A percentile compares a stretch with the other conserved stretches of the same genome.
phyloP scores from a whole-genome alignment of 164 flowering plant species.

The Liriodendron chinense region DNA sequence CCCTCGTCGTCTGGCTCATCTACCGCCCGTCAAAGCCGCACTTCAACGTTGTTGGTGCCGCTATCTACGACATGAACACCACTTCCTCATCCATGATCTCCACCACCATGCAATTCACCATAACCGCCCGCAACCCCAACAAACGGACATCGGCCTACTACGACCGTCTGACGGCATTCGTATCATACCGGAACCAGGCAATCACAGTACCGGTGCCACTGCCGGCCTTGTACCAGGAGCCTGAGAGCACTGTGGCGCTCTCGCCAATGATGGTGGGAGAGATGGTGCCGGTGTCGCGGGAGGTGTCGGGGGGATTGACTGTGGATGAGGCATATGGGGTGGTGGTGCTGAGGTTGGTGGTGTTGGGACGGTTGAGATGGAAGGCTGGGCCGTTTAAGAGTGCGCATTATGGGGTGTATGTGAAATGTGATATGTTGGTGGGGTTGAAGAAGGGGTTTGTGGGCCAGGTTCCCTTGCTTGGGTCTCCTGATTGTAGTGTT shows the following conservation, averaged over 20 bases:
- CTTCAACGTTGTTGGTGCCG: constrained; percentile 62
- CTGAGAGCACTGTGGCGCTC: constrained; percentile 51
- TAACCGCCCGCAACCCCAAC: constrained; percentile 73
- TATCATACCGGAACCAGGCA: constrained; percentile 50
- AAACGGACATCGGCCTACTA: constrained; percentile 49
- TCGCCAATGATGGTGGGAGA: constrained; percentile 55
- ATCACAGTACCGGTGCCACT: constrained; percentile 56
- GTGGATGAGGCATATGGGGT: constrained; percentile 64
- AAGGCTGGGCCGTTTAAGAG: constrained; percentile 55
- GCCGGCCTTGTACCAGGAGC: constrained; percentile 54
- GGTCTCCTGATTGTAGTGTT: constrained; percentile 57
- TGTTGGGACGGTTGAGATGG: constrained; percentile 67
- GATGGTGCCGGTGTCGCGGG: constrained; percentile 54
- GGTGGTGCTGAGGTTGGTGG: constrained; percentile 53
- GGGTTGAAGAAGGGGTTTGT: constrained; percentile 52
- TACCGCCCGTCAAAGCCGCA: constrained; percentile 71
- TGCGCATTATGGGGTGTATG: constrained; percentile 42
- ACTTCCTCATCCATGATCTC: constrained; percentile 47
- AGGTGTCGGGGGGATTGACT: constrained; percentile 50
- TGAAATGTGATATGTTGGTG: constrained; percentile 65
- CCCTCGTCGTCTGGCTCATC: constrained; percentile 56
- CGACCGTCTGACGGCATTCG: constrained; percentile 53
- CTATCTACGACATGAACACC: constrained; percentile 55
- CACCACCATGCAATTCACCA: constrained; percentile 71
- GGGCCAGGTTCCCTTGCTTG: constrained; percentile 71